Percentiles rank a stretch among this genome's conserved stretches.
These are phyloP conservation scores for Seiridium cupressi DNA, from an alignment of 2,329 filamentous ascomycete genomes.

Conservation along the genomic window DNA sequence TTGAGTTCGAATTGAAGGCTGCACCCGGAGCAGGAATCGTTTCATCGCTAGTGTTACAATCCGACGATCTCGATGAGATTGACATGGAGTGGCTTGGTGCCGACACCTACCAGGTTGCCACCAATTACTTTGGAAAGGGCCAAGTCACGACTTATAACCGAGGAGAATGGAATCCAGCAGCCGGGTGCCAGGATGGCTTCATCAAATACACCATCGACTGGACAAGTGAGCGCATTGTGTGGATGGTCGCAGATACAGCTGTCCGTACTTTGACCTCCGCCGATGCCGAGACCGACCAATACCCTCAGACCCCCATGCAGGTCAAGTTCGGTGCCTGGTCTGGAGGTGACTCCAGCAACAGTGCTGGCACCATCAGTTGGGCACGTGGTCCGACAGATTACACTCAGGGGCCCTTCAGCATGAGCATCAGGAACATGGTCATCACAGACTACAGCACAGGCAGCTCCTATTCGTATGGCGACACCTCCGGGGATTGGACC, in stretches of 20 bases:
- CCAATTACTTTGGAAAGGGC: slow-evolving; percentile 96
- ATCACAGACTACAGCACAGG: slow-evolving; percentile 94
- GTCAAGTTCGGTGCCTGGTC: slow-evolving; percentile 91
- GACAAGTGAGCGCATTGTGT: slow-evolving; percentile 81
- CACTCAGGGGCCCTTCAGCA: slow-evolving; percentile 76
- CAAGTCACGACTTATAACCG: slow-evolving; percentile 83
- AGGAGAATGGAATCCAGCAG: slow-evolving; percentile 72
- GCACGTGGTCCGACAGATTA: slow-evolving; percentile 85
- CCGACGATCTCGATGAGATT: slow-evolving; percentile 91
- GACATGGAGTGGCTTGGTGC: slow-evolving; percentile 95
- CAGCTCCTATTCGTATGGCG: slow-evolving; percentile 76
- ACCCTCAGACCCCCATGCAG: slow-evolving; percentile 94
- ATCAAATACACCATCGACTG: slow-evolving; percentile 91
- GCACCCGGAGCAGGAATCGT: slow-evolving; percentile 90
- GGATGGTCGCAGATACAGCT: slow-evolving; percentile 76
- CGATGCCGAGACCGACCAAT: slow-evolving; percentile 71
- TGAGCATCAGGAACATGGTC: slow-evolving; percentile 74
- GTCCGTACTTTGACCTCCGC: slow-evolving; percentile 72
- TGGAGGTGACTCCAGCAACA: slow-evolving; percentile 80
- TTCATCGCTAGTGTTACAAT: slow-evolving; percentile 86
- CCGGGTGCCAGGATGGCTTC: slow-evolving; percentile 70
- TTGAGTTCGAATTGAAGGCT: slow-evolving; percentile 81
- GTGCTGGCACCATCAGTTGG: slow-evolving; percentile 83
- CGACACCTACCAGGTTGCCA: slow-evolving; percentile 76
- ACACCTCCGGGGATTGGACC: slow-evolving; percentile 73